Base-by-base conservation (phyloP, 1,284 basidiomycete genomes). In the Trichosporon faecale region DNA sequence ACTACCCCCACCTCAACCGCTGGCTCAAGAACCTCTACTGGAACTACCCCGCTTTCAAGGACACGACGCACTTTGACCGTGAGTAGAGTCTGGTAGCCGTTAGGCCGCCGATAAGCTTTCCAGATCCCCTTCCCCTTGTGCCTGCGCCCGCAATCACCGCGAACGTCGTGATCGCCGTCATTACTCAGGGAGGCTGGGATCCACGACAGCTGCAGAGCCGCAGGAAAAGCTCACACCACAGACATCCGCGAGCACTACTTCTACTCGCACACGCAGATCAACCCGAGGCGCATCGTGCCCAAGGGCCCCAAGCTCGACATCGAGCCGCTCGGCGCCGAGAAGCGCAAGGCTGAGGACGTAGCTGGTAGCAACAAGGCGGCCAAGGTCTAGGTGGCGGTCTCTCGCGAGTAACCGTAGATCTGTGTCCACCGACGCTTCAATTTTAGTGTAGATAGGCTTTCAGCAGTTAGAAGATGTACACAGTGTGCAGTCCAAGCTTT, bases 1-100 rank as follows among this genome's bases (percentile, higher is more conserved):
- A 91, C 27, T 96, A 94, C 83, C 93, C 94, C 27, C 87, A 89
- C 65, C 87, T 95, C 66, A 88, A 96, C 83, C 82, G 84, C 33
- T 95, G 94, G 94, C 81, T 93, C 84, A 91, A 90, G 82, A 90
- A 91, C 77, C 85, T 98, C 46, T 98, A 98, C 85, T 98, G 94
- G 95, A 92, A 91, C 75, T 86, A 90, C 75, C 85, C 90, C 0
- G 93, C 93, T 1, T 99, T 99, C 89, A 91, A 91, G 82, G 88
- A 89, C 40, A 91, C 91, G 23, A 96, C 94, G 68, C 87, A 94
- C 82, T 97, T 98, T 82, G 89, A 76, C 57, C 81, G 86, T 79
- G 57, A 70, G 72, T 73, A 25, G 9, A 5, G 4, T 44, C 3
- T 11, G 23, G 16, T 44, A 18, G 33, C 33, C n/a, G n/a, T n/a